A percentile compares a stretch with the other conserved stretches of the same genome.
Evolutionary conservation across 306 rosid species (phyloP).

Genomic region (Vicia faba): DNA sequence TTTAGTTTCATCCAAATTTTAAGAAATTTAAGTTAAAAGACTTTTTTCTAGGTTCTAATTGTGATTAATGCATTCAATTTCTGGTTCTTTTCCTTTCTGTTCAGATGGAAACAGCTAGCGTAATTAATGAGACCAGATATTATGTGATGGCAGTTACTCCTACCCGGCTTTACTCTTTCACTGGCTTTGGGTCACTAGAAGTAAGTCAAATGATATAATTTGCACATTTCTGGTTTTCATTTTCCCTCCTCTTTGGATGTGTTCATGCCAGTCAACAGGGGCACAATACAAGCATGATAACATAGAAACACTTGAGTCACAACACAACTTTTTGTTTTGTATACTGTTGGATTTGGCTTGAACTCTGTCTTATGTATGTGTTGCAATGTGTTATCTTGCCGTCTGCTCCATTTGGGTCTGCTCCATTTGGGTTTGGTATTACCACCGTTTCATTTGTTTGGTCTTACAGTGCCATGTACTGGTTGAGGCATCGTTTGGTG

Average conservation of each 20-base stretch:
- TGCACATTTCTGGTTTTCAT: background rate
- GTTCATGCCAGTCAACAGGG: background rate
- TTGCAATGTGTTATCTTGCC: background rate
- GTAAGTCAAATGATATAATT: conserved; percentile 53
- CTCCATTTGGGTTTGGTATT: background rate
- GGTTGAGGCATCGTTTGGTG: background rate
- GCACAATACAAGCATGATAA: background rate
- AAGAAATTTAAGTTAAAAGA: conserved; percentile 16
- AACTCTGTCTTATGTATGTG: background rate
- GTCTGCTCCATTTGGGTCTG: background rate
- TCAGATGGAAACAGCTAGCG: conserved; percentile 90
- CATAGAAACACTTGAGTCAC: background rate
- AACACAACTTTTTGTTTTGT: background rate
- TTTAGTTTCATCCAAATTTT: conserved; percentile 31
- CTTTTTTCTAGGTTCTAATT: background rate
- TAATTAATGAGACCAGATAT: conserved; percentile 80
- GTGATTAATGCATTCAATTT: conserved; percentile 31
- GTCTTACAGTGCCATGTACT: background rate
- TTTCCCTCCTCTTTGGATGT: background rate
- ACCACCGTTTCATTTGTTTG: background rate
- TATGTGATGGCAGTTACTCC: conserved; percentile 98
- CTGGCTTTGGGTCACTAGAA: conserved; percentile 82
- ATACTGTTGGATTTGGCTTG: conserved; percentile 4
- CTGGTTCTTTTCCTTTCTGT: conserved; percentile 38
- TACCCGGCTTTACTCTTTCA: conserved; percentile 85